Evolutionary conservation across 371 early-diverging fungal species (phyloP).

Genomic region (Mucor lusitanicus): DNA sequence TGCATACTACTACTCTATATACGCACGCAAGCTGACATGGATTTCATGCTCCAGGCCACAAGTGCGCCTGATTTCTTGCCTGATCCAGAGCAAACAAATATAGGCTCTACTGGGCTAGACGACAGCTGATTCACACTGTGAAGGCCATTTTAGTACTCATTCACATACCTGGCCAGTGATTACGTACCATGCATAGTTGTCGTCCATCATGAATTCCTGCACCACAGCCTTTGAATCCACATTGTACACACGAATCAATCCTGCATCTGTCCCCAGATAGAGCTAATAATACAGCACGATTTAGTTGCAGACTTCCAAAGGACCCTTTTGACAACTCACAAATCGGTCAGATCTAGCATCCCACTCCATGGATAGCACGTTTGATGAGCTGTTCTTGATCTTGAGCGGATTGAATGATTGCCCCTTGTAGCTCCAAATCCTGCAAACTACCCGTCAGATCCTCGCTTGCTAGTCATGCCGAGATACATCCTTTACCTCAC

Average conservation of each 20-base stretch:
- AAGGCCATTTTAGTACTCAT: neutral
- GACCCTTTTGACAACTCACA: constrained; percentile 26
- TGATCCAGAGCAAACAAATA: constrained; percentile 56
- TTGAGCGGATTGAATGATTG: constrained; percentile 53
- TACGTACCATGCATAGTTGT: constrained; percentile 53
- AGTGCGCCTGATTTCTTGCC: constrained; percentile 42
- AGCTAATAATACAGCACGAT: constrained; percentile 25
- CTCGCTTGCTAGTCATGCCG: too few species aligned
- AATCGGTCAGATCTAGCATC: constrained; percentile 59
- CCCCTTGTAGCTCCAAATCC: constrained; percentile 57
- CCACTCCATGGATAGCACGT: constrained; percentile 63
- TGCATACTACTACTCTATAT: neutral
- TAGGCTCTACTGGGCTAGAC: constrained; percentile 62
- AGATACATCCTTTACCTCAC: constrained; percentile 38
- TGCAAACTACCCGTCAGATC: neutral
- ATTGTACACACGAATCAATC: constrained; percentile 59
- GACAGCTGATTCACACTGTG: constrained; percentile 55
- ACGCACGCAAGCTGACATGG: constrained; percentile 57
- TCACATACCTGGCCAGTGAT: neutral
- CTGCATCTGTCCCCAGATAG: constrained; percentile 60
- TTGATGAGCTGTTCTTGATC: constrained; percentile 47
- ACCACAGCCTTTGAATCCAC: constrained; percentile 60
- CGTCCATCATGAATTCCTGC: constrained; percentile 59
- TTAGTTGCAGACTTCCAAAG: neutral
- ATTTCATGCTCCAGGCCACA: constrained; percentile 64